phyloP scores from a whole-genome alignment of 1,284 basidiomycete genomes.

The Apiotrichum brassicae region DNA sequence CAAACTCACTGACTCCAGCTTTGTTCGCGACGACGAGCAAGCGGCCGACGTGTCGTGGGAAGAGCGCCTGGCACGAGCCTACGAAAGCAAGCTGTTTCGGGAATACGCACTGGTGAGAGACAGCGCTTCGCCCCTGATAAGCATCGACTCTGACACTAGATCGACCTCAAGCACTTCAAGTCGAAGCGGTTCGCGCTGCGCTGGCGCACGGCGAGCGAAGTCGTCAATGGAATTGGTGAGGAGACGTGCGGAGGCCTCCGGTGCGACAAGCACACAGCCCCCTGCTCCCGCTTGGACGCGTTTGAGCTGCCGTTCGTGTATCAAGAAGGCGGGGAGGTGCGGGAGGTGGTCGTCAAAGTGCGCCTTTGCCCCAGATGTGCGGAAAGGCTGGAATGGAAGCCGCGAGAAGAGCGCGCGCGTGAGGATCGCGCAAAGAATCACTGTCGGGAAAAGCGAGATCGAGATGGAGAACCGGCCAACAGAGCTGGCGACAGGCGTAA shows the following conservation, averaged over 20 bases:
- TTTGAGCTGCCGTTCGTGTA: constrained; percentile 86
- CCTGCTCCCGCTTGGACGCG: constrained; percentile 53
- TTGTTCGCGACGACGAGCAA: constrained; percentile 64
- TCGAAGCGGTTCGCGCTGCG: constrained; percentile 83
- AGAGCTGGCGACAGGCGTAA: too few relatives aligned
- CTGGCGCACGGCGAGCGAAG: constrained; percentile 85
- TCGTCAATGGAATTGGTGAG: constrained; percentile 73
- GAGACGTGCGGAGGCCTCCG: constrained; percentile 79
- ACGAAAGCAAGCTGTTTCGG: constrained; percentile 76
- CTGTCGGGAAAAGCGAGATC: too few relatives aligned
- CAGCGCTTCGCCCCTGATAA: too few relatives aligned
- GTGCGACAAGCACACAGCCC: constrained; percentile 58
- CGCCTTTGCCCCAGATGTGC: constrained; percentile 70
- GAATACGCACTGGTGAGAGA: constrained; percentile 66
- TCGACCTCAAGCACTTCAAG: constrained; percentile 91
- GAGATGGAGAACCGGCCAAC: too few relatives aligned
- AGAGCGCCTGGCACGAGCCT: constrained; percentile 74
- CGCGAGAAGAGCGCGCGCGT: constrained; percentile 24
- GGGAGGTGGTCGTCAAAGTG: constrained; percentile 79
- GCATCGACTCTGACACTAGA: too few relatives aligned
- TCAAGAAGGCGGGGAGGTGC: constrained; percentile 64
- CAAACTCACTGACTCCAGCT: constrained; percentile 51
- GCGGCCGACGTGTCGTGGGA: constrained; percentile 56
- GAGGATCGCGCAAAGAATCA: background rate
- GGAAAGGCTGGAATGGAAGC: constrained; percentile 79